Base-by-base conservation (phyloP, 495 filamentous ascomycete genomes). In the Penicillium paradoxum region DNA sequence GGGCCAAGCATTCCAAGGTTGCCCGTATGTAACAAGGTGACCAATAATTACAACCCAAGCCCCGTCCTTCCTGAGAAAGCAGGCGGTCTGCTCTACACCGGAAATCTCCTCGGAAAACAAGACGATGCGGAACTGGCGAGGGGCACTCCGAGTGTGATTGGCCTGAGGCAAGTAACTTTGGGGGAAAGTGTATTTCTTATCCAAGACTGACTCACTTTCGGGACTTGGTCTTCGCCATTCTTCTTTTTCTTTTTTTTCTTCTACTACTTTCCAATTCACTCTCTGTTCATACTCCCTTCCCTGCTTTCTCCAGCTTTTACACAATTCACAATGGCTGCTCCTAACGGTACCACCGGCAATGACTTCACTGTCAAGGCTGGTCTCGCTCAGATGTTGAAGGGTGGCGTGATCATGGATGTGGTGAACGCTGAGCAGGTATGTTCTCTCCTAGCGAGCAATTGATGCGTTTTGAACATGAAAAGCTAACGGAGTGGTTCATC, bases 391-490 rank as follows among this genome's bases (percentile, higher is more conserved):
- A 98, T 98, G 93, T 73, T 98, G 66, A 95, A 97, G 77, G 93
- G 93, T 67, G 93, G 93, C 56, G 93, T 98, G 33, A 98, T 98
- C 69, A 98, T 98, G 93, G 93, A 98, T 69, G 93, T 97, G 49
- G 91, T 96, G 34, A 91, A 91, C 67, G 88, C 91, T 15, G 85
- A 88, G 58, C 91, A 98, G 79, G 87, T 87, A 74, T 43, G 61
- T 37, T 19, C 10, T 11, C 21, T 15, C n/a, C n/a, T 18, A 13
- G 1, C 25, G 10, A 19, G 32, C 48, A 19, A 18, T 43, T 48
- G 21, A 19, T 22, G 13, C 19, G 18, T 3, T 10, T n/a, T 8
- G 10, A 39, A 19, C 19, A 34, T 30, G 15, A 27, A 17, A 14
- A n/a, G 17, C 49, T 51, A 36, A 51, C 38, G 14, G 2, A 14